Base-by-base conservation (phyloP, 2,329 filamentous ascomycete genomes). In the Cercospora sp. region DNA sequence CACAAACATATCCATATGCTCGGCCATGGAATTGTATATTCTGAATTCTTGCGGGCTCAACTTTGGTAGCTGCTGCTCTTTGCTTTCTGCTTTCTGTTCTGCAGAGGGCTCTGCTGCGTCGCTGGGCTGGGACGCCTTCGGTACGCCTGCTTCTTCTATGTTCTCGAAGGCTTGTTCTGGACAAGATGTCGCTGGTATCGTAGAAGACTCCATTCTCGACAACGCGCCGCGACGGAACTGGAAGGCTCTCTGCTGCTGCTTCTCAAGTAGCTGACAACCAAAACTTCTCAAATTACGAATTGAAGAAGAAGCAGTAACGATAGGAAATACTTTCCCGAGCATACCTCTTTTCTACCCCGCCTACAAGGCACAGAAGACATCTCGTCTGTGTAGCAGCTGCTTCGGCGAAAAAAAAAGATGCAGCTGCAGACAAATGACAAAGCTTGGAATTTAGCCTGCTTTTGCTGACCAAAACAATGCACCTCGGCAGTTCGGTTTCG, bases 1-100 rank as follows among this genome's bases (percentile, higher is more conserved):
- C 82, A 90, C 88, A 80, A 90, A 93, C 70, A 86, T 82, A 55
- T 94, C 86, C 91, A 94, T 94, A 71, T 87, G 85, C 66, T 91
- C 90, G 0, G 91, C 89, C 75, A 93, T 81, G n/a, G 84, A 84
- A 80, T 94, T 93, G 79, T 90, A 94, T 45, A 84, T 80, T 61
- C 83, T 84, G 75, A 92, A 93, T 66, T 94, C 90, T 66, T 84
- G 82, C 1, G 87, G 79, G 0, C 87, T 88, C 32, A 94, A 83
- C 26, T 90, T 87, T 0, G 90, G 88, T 1, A 91, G 79, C 13
- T 81, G 65, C 66, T 81, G 72, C 65, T 82, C 71, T 43, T 73
- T 69, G 51, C 30, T 58, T 26, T 34, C 34, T 63, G 49, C 65
- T 55, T 57, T 57, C 40, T 10, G 72, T 67, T 51, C 64, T 68